Conservation (phyloP, 2,329 filamentous ascomycete genomes). For the Venturia carpophila region DNA sequence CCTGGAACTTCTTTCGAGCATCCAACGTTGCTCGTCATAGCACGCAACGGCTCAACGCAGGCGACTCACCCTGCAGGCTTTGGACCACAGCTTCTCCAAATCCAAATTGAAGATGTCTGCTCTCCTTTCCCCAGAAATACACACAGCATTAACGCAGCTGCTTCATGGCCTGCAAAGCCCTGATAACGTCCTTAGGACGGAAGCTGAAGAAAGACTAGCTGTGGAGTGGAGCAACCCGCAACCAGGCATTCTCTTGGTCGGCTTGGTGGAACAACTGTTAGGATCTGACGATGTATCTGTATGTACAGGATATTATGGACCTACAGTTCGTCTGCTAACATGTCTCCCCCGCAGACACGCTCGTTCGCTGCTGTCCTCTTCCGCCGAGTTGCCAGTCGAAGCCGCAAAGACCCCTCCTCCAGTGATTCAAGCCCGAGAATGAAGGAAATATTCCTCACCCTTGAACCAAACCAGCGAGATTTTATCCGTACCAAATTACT, state of each 20-base stretch:
- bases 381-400: constrained; percentile 84
- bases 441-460: constrained; percentile 77
- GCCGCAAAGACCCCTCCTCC: constrained; percentile 57
- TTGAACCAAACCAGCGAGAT: constrained; percentile 63
- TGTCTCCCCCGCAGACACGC: constrained; percentile 55
- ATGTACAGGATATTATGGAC: constrained; percentile 32
- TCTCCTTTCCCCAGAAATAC: constrained; percentile 67
- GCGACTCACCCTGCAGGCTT: neutral
- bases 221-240: constrained; percentile 78
- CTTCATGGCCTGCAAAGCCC: constrained; percentile 80
- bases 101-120: constrained; percentile 64
- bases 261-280: constrained; percentile 84
- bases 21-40: neutral
- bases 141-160: constrained; percentile 76
- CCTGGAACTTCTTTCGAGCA: neutral
- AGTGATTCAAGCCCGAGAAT: constrained; percentile 52
- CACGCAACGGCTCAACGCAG: neutral
- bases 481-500: constrained; percentile 80
- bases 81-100: neutral
- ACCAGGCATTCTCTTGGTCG: constrained; percentile 87
- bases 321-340: constrained; percentile 17
- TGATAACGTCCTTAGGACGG: constrained; percentile 76
- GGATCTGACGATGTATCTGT: constrained; percentile 66
- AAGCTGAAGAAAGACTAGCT: constrained; percentile 84
- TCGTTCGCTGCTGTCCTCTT: constrained; percentile 93